Evolutionary conservation across 345 rosid genomes (phyloP).

Genomic region (Citrus australasica): DNA sequence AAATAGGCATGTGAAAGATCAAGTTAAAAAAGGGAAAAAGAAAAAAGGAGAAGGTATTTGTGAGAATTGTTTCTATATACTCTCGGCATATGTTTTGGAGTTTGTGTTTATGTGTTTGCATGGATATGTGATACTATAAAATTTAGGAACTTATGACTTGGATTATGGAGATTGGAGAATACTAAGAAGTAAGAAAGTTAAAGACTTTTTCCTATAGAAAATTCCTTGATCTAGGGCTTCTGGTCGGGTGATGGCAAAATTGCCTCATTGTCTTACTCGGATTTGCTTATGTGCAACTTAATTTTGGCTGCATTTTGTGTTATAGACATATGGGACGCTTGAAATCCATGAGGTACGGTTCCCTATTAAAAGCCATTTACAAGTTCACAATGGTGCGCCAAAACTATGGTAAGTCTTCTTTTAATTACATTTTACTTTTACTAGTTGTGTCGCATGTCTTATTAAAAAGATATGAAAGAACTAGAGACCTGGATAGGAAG

Average conservation of each 20-base stretch:
- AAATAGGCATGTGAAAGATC: background rate
- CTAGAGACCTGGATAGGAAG: background rate
- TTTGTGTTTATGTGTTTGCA: background rate
- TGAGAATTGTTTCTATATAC: background rate
- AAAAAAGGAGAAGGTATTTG: no score
- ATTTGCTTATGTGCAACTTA: slow-evolving; percentile 3
- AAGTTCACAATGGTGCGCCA: slow-evolving; percentile 72
- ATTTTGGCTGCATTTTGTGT: slow-evolving; percentile 12
- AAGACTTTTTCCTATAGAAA: background rate
- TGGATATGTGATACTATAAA: background rate
- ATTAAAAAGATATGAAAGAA: background rate
- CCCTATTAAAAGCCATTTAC: slow-evolving; percentile 66
- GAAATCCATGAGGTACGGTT: slow-evolving; percentile 62
- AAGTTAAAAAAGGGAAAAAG: background rate
- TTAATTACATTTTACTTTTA: background rate
- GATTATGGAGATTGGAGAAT: background rate
- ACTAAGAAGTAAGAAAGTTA: background rate
- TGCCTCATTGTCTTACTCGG: background rate
- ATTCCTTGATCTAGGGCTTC: background rate
- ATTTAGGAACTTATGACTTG: background rate
- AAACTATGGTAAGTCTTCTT: slow-evolving; percentile 61
- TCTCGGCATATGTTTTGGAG: background rate
- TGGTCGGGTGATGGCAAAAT: background rate
- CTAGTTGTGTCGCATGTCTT: background rate
- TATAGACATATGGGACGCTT: slow-evolving; percentile 84